Evolutionary conservation across 108 stramenopile species (phyloP).

Genomic region (Nannochloropsis gaditana): DNA sequence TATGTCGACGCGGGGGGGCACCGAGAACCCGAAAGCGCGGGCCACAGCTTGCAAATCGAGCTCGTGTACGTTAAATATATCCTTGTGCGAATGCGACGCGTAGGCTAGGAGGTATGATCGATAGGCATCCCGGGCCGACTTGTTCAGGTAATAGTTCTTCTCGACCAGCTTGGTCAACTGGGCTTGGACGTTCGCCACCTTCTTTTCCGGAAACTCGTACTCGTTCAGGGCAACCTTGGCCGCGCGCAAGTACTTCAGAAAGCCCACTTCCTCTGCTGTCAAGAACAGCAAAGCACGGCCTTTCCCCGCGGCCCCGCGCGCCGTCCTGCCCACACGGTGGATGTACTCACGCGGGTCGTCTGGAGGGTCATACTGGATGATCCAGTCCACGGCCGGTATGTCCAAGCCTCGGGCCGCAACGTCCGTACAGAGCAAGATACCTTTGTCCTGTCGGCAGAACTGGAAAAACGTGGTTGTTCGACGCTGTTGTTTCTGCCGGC

Average conservation of each 20-base stretch:
- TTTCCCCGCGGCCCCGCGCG: constrained; percentile 78
- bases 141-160: constrained; percentile 97
- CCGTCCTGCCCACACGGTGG: constrained; percentile 68
- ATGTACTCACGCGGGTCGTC: constrained; percentile 99
- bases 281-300: constrained; percentile 95
- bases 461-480: constrained; percentile 97
- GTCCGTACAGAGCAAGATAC: constrained; percentile 93
- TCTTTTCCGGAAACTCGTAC: constrained; percentile 91
- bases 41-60: constrained; percentile 87
- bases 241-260: constrained; percentile 85
- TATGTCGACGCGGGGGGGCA: constrained; percentile 91
- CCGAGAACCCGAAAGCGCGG: constrained; percentile 88
- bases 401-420: constrained; percentile 97
- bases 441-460: constrained; percentile 87
- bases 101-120: constrained; percentile 91
- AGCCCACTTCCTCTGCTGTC: constrained; percentile 94
- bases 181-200: constrained; percentile 86
- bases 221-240: constrained; percentile 94
- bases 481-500: constrained; percentile 96
- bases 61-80: constrained; percentile 94
- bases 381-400: constrained; percentile 97
- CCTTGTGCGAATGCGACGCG: constrained; percentile 89
- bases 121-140: constrained; percentile 90
- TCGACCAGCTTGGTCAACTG: constrained; percentile 88
- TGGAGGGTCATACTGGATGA: constrained; percentile 97